Conservation (phyloP, 164 flowering plant species). For the Vitis riparia region DNA sequence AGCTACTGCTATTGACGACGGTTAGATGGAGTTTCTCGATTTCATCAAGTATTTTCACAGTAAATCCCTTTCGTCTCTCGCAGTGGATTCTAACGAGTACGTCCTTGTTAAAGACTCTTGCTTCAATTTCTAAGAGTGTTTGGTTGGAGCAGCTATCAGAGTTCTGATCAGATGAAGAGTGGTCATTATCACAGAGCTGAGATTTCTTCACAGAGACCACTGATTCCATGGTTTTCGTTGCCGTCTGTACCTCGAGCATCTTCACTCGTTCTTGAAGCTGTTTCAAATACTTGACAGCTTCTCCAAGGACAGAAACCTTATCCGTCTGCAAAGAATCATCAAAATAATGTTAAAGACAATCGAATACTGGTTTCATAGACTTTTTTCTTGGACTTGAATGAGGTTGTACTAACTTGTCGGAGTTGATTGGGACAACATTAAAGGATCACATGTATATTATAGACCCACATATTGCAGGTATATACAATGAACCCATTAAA, state of each 20-base stretch:
- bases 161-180: slow-evolving; percentile 31
- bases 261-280: slow-evolving; percentile 39
- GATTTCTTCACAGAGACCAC: slow-evolving; percentile 23
- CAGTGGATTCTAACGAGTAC: slow-evolving; percentile 48
- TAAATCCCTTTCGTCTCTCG: slow-evolving; percentile 32
- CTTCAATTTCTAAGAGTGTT: slow-evolving; percentile 54
- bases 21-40: slow-evolving; percentile 42
- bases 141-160: slow-evolving; percentile 5
- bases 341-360: background rate
- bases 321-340: slow-evolving; percentile 30
- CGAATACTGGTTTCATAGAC: no score
- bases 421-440: no score
- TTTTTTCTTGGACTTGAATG: no score
- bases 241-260: slow-evolving; percentile 30
- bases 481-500: no score
- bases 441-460: no score
- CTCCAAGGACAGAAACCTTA: slow-evolving; percentile 45
- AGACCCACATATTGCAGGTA: no score
- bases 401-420: no score
- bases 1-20: slow-evolving; percentile 30
- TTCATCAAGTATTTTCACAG: slow-evolving; percentile 25
- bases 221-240: slow-evolving; percentile 22
- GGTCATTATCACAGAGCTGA: slow-evolving; percentile 21
- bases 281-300: slow-evolving; percentile 36
- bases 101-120: slow-evolving; percentile 33